A percentile compares a stretch with the other conserved stretches of the same genome.
These are phyloP conservation scores for Apiotrichum gracile DNA, from an alignment of 1,284 basidiomycete genomes.

Conservation along the genomic window DNA sequence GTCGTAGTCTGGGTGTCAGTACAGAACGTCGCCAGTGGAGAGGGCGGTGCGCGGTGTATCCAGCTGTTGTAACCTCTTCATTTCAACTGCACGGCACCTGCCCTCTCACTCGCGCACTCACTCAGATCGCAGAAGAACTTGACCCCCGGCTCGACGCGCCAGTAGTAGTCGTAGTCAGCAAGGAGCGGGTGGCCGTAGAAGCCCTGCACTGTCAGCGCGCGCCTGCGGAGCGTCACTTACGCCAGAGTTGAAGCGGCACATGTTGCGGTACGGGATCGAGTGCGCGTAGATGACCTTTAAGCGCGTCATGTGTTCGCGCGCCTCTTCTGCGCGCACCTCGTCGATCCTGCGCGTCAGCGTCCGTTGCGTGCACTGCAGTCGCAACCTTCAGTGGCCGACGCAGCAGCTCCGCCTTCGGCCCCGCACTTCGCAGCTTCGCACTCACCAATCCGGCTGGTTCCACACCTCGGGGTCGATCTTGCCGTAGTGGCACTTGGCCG, in stretches of 20 bases:
- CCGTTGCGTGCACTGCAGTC: neutral
- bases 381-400: neutral
- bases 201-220: conserved; percentile 50
- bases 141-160: conserved; percentile 75
- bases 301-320: conserved; percentile 62
- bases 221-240: conserved; percentile 50
- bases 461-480: conserved; percentile 74
- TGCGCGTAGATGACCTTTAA: conserved; percentile 84
- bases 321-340: conserved; percentile 59
- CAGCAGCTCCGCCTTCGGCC: neutral
- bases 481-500: conserved; percentile 68
- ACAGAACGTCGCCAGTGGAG: no score
- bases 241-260: conserved; percentile 93
- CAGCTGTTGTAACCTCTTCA: no score
- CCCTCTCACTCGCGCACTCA: no score
- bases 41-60: no score
- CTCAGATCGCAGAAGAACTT: conserved; percentile 67
- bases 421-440: neutral
- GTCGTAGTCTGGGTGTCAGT: conserved; percentile 54
- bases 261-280: conserved; percentile 54
- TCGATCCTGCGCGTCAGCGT: conserved; percentile 54
- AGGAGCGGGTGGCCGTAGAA: conserved; percentile 74
- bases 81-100: no score
- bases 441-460: conserved; percentile 67
- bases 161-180: conserved; percentile 82